Evolutionary conservation across 495 filamentous ascomycete species (phyloP), one percentile per base, ranked within the genome.

Genomic region (Lophiotrema nucula): DNA sequence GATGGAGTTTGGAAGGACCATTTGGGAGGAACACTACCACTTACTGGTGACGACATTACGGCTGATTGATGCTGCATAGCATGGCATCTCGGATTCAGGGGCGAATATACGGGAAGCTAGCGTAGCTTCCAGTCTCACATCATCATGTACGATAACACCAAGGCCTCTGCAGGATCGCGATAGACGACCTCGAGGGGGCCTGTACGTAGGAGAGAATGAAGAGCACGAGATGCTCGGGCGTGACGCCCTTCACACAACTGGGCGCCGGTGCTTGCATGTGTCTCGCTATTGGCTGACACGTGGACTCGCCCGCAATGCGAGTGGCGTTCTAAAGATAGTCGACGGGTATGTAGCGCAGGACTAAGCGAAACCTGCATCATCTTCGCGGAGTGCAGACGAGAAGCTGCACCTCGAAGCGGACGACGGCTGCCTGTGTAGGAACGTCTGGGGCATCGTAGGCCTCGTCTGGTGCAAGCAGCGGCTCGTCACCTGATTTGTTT

Each of bases 1-100:
- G 31, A 53, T 28, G 60, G 60, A 41, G 58, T 56, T 56, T 43
- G 46, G 27, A 38, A 22, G 45, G 43, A 33, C 23, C 44, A 54
- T 42, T 60, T 43, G 48, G 28, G 44, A 45, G 55, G 27, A 43
- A 61, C 22, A 26, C 53, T 16, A 61, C 58, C 49, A 50, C 58
- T 55, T 42, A 38, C 44, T 1, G 48, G 28, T 52, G 51, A 61
- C 42, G 49, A 61, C 22, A 26, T 59, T 16, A 61, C 58, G 58
- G 58, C 58, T 55, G 49, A 38, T 50, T 1, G 49, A 53, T 53
- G 56, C 24, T 15, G n/a, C 22, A 15, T 44, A 23, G 55, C 22
- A 16, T 11, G 39, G 48, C 56, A 53, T 46, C 22, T 50, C 21
- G 53, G 53, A 24, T 53, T 55, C 25, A 8, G 21, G 42, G 25